These are phyloP conservation scores for Stephania japonica DNA, from an alignment of 164 flowering plant species.

Conservation along the genomic window DNA sequence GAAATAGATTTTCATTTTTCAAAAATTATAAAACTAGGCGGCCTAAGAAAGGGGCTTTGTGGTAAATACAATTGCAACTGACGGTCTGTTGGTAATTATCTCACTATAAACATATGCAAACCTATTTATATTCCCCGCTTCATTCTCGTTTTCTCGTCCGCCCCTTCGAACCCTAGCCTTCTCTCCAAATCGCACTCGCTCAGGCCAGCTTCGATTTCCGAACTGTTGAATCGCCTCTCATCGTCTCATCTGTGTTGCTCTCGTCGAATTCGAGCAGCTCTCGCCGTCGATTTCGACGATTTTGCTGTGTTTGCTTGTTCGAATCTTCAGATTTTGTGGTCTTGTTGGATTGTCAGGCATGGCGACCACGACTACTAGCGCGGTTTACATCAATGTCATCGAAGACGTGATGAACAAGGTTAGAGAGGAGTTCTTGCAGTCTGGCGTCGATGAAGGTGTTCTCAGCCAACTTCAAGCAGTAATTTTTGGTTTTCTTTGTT, in stretches of 20 bases:
- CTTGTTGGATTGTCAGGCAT: not conserved
- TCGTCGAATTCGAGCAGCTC: too few relatives aligned
- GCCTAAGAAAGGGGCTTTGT: too few relatives aligned
- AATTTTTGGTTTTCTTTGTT: slow-evolving; percentile 10
- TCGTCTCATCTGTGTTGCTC: not conserved
- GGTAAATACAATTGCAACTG: too few relatives aligned
- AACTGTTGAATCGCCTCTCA: not conserved
- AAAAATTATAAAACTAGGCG: too few relatives aligned
- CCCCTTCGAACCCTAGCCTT: not conserved
- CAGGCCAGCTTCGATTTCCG: not conserved
- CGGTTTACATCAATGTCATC: slow-evolving; percentile 73
- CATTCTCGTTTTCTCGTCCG: slow-evolving; percentile 39
- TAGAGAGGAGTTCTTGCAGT: slow-evolving; percentile 69
- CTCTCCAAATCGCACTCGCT: not conserved
- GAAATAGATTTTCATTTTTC: too few relatives aligned
- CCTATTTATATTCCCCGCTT: slow-evolving; percentile 86
- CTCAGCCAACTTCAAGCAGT: slow-evolving; percentile 87
- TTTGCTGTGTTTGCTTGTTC: not conserved
- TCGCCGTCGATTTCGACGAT: too few relatives aligned
- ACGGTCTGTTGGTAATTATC: too few relatives aligned
- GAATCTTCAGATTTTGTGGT: not conserved
- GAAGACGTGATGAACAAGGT: slow-evolving; percentile 88
- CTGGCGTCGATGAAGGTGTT: slow-evolving; percentile 68
- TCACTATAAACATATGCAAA: slow-evolving; percentile 62
- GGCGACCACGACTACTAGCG: slow-evolving; percentile 48